Base-by-base conservation (phyloP, 1,139 yeast genomes). In the Pichia sp. region DNA sequence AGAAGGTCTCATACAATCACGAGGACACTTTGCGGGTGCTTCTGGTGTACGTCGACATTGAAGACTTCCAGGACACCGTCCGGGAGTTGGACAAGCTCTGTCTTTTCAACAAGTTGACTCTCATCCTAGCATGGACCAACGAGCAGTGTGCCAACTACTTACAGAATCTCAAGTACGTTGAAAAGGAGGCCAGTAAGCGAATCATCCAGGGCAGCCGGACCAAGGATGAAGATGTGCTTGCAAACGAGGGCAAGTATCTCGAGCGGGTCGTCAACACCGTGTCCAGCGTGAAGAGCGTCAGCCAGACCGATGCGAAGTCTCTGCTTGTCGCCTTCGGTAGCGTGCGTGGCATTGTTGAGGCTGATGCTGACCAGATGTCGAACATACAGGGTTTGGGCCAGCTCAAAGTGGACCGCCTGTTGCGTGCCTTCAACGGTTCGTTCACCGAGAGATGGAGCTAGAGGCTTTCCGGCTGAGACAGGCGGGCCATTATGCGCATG, bases 121-220 rank as follows among this genome's bases (percentile, higher is more conserved):
- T 91, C 55, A 71, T 91, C 1, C 70, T 89, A 37, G 87, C 95
- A 0, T 90, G 96, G 87, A 80, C 84, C 30, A 82, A 82, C 59
- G 89, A 82, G 57, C 97, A 93, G 63, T 96, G 96, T 2, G 96
- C 91, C 0, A 83, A 80, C 54, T 91, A 90, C 63, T 68, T 91
- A 22, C 80, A 74, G 5, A 69, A 72, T 60, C 67, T 79, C 31
- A 80, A 79, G 60, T 75, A 73, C 46, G 73, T 76, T 53, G 83
- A 78, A 57, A 62, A 70, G 30, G 63, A 62, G 34, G 57, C 59
- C 9, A 58, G 65, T 5, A 57, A 61, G 16, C 56, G 58, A 2
- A 48, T 61, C 18, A 67, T 67, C 42, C 62, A 55, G 34, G 68
- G 70, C 2, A 48, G 23, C 12, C 43, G 55, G 4, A 55, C 55